Evolutionary conservation across 2,329 filamentous ascomycete species (phyloP), one percentile per base, ranked within the genome.

Genomic region (Aspergillus quadrilineatus): DNA sequence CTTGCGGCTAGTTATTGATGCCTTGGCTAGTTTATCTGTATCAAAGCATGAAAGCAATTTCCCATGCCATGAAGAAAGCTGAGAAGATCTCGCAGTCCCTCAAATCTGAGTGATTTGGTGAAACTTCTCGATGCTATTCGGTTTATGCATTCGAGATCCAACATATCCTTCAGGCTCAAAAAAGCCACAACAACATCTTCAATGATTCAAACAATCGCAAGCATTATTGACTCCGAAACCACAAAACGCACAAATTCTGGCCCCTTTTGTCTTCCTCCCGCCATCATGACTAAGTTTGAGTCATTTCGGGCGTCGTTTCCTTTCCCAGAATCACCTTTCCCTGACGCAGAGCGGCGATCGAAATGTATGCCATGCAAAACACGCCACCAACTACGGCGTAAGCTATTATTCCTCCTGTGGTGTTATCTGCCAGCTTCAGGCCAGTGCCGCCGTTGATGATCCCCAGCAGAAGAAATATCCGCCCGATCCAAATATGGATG

Each of bases 401-500:
- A 4, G 57, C 55, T 26, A 62, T 58, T 8, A 48, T 54, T 7
- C 55, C 60, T 4, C 44, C 55, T 7, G 14, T 39, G 50, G 68
- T 72, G 45, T 69, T 67, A 28, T 70, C 68, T 3, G 78, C 76
- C 15, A 80, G 68, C 57, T 70, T 64, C 17, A 82, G 67, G 0
- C 80, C 80, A 1, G 81, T 68, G 2, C 79, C 80, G 12, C 80
- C 79, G 55, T 82, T 82, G 69, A 82, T 73, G 53, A 81, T 80
- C 12, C 78, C 79, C 1, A 82, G 69, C 0, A 76, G 72, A 22
- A 82, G 74, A 4, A 75, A 68, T 26, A 73, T 61, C 4, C 80
- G 71, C 5, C 80, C 80, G 29, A 80, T 58, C 80, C 80, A 82
- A 30, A 60, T 48, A 56, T 62, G 58, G n/a, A 57, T 10, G 41